phyloP scores from a whole-genome alignment of 2,329 filamentous ascomycete genomes.

The Sarocladium kiliense region DNA sequence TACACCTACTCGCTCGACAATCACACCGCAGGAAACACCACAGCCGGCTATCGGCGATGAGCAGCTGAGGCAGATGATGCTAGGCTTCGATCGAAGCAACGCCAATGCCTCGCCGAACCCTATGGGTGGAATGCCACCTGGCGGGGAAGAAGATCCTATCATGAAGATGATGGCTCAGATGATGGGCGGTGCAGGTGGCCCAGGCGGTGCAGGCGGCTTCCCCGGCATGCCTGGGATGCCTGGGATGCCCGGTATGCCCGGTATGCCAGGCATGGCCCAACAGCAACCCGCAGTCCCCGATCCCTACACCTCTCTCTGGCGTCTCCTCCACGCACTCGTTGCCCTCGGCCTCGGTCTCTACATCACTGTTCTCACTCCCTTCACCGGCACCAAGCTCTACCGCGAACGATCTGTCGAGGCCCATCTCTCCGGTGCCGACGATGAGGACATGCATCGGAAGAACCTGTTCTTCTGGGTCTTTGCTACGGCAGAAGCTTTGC shows the following conservation, averaged over 20 bases:
- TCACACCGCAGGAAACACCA: conserved; percentile 7
- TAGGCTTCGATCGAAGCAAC: conserved; percentile 43
- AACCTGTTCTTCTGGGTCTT: conserved; percentile 70
- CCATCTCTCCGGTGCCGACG: conserved; percentile 18
- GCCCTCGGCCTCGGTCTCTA: conserved; percentile 66
- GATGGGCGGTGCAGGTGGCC: conserved; percentile 41
- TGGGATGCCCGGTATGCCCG: conserved; percentile 37
- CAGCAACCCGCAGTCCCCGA: conserved; percentile 25
- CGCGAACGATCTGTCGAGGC: conserved; percentile 40
- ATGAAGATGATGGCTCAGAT: conserved; percentile 73
- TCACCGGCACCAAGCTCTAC: conserved; percentile 59
- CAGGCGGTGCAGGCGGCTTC: conserved; percentile 23
- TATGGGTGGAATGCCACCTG: conserved; percentile 10
- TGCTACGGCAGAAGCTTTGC: conserved; percentile 66
- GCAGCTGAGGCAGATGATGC: conserved; percentile 61
- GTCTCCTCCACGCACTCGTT: conserved; percentile 67
- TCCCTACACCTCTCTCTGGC: conserved; percentile 54
- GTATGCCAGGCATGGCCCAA: conserved; percentile 37
- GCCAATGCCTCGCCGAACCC: conserved; percentile 16
- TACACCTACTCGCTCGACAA: conserved; percentile 38
- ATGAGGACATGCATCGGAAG: conserved; percentile 26
- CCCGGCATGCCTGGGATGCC: conserved; percentile 31
- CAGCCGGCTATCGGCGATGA: conserved; percentile 44
- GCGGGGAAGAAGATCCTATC: conserved; percentile 29
- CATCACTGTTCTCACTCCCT: conserved; percentile 62